Evolutionary conservation across 768 basidiomycete species (phyloP).

Genomic region (Cystoderma amianthinum): DNA sequence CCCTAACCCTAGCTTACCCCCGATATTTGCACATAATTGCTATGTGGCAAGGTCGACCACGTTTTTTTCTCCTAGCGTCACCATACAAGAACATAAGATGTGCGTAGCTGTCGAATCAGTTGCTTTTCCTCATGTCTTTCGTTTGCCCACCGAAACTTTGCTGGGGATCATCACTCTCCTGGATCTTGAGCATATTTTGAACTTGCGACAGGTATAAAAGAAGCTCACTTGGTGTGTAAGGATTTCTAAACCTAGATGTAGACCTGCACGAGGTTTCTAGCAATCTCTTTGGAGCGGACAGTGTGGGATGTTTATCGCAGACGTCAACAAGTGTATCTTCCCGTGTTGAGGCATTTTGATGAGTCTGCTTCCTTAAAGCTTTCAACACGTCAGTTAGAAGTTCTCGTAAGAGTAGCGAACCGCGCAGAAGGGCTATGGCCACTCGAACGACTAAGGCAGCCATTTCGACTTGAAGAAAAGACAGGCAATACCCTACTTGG

Average conservation of each 20-base stretch:
- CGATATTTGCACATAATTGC: not conserved
- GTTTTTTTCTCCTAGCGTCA: no score
- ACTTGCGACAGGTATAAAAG: constrained; percentile 3
- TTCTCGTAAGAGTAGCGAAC: constrained; percentile 5
- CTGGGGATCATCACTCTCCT: not conserved
- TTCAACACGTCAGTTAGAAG: constrained; percentile 7
- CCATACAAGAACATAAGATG: no score
- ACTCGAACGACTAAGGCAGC: constrained; percentile 4
- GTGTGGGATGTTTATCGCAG: constrained; percentile 12
- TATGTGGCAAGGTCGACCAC: not conserved
- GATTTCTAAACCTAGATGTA: not conserved
- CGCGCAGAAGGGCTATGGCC: constrained; percentile 9
- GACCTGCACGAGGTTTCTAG: constrained; percentile 12
- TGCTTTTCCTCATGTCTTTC: no score
- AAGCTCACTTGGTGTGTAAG: not conserved
- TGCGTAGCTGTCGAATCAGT: no score
- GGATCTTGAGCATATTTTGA: constrained; percentile 5
- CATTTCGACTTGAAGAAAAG: constrained; percentile 7
- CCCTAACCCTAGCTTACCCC: constrained; percentile 20
- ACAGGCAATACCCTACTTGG: constrained; percentile 18
- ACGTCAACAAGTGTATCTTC: constrained; percentile 9
- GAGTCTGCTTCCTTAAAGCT: constrained; percentile 4
- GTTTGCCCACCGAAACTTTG: constrained; percentile 1
- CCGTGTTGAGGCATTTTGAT: not conserved
- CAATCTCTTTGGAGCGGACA: constrained; percentile 8